A percentile compares a stretch with the other conserved stretches of the same genome.
These are phyloP conservation scores for Nakaseomyces uthaithaninus DNA, from an alignment of 1,139 yeast species.

Conservation along the genomic window DNA sequence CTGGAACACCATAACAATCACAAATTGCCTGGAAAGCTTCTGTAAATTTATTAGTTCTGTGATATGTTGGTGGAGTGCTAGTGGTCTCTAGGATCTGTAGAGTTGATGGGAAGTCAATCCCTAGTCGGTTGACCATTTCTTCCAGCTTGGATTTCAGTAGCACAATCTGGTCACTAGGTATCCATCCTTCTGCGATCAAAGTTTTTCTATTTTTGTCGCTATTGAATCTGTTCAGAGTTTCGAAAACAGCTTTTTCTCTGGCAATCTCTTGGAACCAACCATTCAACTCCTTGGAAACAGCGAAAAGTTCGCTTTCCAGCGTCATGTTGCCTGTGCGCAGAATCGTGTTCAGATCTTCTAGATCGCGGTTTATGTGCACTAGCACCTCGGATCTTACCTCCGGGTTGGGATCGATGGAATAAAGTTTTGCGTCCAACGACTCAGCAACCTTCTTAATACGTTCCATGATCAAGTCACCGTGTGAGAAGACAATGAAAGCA, in stretches of 20 bases:
- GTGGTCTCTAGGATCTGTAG: slow-evolving; percentile 75
- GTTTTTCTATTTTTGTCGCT: slow-evolving; percentile 81
- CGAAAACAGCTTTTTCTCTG: slow-evolving; percentile 68
- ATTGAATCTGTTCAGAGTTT: slow-evolving; percentile 70
- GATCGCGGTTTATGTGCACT: slow-evolving; percentile 46
- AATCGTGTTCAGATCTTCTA: slow-evolving; percentile 60
- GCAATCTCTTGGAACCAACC: slow-evolving; percentile 58
- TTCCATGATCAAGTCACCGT: slow-evolving; percentile 63
- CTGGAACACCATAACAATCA: slow-evolving; percentile 91
- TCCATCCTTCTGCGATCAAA: slow-evolving; percentile 97
- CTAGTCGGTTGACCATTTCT: slow-evolving; percentile 45
- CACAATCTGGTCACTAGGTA: slow-evolving; percentile 51
- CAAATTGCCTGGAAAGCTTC: slow-evolving; percentile 85
- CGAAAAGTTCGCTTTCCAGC: slow-evolving; percentile 63
- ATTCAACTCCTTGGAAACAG: slow-evolving; percentile 64
- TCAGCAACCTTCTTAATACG: slow-evolving; percentile 71
- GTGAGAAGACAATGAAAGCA: slow-evolving; percentile 79
- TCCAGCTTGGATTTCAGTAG: slow-evolving; percentile 51
- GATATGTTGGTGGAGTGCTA: slow-evolving; percentile 88
- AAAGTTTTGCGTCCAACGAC: slow-evolving; percentile 74
- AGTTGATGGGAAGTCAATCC: slow-evolving; percentile 48
- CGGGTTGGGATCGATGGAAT: slow-evolving; percentile 55
- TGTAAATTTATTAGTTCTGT: slow-evolving; percentile 85
- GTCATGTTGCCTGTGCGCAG: slow-evolving; percentile 64
- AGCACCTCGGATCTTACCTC: slow-evolving; percentile 52